phyloP scores from a whole-genome alignment of 2,329 filamentous ascomycete genomes.

The Epicoccum sorghinum region DNA sequence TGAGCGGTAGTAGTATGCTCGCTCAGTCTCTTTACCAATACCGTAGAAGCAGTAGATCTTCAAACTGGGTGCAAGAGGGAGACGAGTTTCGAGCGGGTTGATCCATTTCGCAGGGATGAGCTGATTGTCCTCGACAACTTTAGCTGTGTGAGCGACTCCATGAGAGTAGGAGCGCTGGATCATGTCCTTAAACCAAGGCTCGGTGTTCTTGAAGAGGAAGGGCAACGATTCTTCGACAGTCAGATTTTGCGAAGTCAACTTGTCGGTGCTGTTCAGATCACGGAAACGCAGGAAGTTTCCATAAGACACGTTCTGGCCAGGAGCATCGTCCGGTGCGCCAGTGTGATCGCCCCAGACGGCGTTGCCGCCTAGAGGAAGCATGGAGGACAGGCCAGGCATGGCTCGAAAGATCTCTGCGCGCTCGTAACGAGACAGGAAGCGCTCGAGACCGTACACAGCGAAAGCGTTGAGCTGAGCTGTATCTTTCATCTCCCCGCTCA shows the following conservation, averaged over 20 bases:
- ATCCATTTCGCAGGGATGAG: constrained; percentile 76
- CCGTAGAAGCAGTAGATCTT: constrained; percentile 99
- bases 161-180: constrained; percentile 81
- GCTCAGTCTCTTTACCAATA: constrained; percentile 90
- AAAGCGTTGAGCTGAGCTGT: constrained; percentile 96
- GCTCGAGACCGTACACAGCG: constrained; percentile 95
- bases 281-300: constrained; percentile 88
- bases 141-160: constrained; percentile 79
- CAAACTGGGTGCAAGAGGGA: constrained; percentile 84
- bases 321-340: constrained; percentile 85
- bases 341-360: constrained; percentile 91
- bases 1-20: constrained; percentile 86
- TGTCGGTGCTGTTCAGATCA: constrained; percentile 61
- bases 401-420: constrained; percentile 92
- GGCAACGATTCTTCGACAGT: constrained; percentile 78
- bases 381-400: constrained; percentile 95
- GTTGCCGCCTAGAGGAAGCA: constrained; percentile 93
- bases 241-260: constrained; percentile 66
- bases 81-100: constrained; percentile 87
- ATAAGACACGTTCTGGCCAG: constrained; percentile 73
- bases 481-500: constrained; percentile 98
- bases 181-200: constrained; percentile 83
- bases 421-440: constrained; percentile 89
- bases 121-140: constrained; percentile 74
- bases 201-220: constrained; percentile 78